Evolutionary conservation across 495 filamentous ascomycete species (phyloP).

Genomic region (Aspergillus conjunctus): DNA sequence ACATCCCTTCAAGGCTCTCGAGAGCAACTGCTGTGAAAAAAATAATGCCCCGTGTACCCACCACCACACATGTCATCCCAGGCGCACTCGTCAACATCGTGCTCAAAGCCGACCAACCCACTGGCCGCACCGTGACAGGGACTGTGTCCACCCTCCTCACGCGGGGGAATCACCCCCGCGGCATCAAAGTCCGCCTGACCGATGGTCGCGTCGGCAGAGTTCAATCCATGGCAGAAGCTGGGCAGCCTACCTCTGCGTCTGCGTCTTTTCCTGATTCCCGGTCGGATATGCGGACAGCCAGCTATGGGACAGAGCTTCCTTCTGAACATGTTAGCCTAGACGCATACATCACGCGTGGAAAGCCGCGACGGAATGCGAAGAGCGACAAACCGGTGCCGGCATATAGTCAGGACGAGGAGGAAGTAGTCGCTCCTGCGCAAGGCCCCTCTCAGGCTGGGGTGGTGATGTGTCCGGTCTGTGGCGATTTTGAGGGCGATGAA

Average conservation of each 20-base stretch:
- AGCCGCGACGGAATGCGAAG: conserved; percentile 8
- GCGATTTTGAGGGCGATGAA: conserved; percentile 31
- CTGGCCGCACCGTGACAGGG: conserved; percentile 66
- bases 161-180: conserved; percentile 69
- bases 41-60: conserved; percentile 23
- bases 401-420: neutral
- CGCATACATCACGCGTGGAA: conserved; percentile 25
- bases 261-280: neutral
- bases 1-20: no score
- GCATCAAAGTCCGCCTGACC: conserved; percentile 73
- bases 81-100: conserved; percentile 68
- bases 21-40: no score
- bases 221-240: conserved; percentile 39
- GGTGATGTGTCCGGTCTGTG: conserved; percentile 31
- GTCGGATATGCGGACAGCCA: neutral
- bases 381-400: neutral
- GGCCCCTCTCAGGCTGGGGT: neutral
- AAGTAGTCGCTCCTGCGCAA: neutral
- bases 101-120: conserved; percentile 70
- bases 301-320: conserved; percentile 7
- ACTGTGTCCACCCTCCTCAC: conserved; percentile 63
- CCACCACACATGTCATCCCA: conserved; percentile 25
- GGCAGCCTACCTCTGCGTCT: conserved; percentile 1
- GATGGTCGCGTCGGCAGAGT: conserved; percentile 72
- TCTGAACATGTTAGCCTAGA: conserved; percentile 18